Evolutionary conservation across 164 flowering plant genomes (phyloP).

Genomic region (Stephania cephalantha): DNA sequence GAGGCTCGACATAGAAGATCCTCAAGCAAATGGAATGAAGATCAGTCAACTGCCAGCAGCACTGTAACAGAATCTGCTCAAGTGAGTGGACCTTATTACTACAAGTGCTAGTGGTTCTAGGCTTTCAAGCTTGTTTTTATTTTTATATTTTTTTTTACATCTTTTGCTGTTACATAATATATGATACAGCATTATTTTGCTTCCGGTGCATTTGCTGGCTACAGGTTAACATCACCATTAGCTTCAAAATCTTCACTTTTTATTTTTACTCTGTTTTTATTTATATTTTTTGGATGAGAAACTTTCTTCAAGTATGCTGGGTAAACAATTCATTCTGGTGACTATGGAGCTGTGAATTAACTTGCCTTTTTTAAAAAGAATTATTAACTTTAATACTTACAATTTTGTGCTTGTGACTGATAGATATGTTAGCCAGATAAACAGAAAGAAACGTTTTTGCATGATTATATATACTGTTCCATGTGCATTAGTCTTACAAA

Average conservation of each 20-base stretch:
- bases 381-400: neutral
- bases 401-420: neutral
- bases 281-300: too few species aligned
- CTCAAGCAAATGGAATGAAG: conserved; percentile 74
- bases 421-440: neutral
- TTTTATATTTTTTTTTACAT: too few species aligned
- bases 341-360: neutral
- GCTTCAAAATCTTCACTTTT: neutral
- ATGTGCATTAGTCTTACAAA: neutral
- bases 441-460: neutral
- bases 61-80: conserved; percentile 63
- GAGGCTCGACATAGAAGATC: conserved; percentile 58
- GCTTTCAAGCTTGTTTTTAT: conserved; percentile 34
- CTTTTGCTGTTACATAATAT: neutral
- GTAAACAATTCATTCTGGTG: neutral
- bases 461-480: neutral
- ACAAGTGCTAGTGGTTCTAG: conserved; percentile 31
- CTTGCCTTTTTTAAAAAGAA: neutral
- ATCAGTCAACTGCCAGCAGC: conserved; percentile 57
- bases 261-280: too few species aligned
- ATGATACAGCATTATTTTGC: neutral
- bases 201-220: neutral
- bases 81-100: conserved; percentile 56
- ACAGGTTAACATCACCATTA: neutral
- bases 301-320: too few species aligned